These are phyloP conservation scores for Amorphotheca resinae DNA, from an alignment of 495 filamentous ascomycete genomes.

Conservation along the genomic window DNA sequence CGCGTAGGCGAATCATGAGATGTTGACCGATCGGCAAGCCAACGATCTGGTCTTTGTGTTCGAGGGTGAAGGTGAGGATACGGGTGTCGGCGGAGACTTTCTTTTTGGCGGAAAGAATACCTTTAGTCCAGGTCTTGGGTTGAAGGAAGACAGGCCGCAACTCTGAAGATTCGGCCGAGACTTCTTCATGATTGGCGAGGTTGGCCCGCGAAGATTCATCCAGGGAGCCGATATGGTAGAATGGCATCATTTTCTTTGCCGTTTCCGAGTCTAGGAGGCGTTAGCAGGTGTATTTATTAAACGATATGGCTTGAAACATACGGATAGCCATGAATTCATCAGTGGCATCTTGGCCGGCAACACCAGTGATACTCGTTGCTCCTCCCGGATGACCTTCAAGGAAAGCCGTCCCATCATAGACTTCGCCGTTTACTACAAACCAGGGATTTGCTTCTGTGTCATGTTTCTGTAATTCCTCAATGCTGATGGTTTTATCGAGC, in stretches of 20 bases:
- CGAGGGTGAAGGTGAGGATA: constrained; percentile 71
- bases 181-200: constrained; percentile 27
- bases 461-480: constrained; percentile 64
- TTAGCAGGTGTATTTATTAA: constrained; percentile 1
- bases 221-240: constrained; percentile 77
- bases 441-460: constrained; percentile 58
- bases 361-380: constrained; percentile 73
- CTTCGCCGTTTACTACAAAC: constrained; percentile 88
- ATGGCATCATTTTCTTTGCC: constrained; percentile 82
- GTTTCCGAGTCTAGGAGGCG: constrained; percentile 63
- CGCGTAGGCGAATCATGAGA: constrained; percentile 71
- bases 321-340: constrained; percentile 95
- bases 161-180: constrained; percentile 18
- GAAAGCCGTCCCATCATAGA: constrained; percentile 81
- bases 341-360: constrained; percentile 72
- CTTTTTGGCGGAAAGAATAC: constrained; percentile 50
- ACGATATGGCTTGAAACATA: constrained; percentile 30
- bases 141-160: constrained; percentile 53
- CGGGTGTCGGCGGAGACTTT: constrained; percentile 68
- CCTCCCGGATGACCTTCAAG: constrained; percentile 83
- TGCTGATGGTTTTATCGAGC: constrained; percentile 46
- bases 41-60: constrained; percentile 55
- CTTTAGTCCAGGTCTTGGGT: constrained; percentile 56
- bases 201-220: constrained; percentile 41
- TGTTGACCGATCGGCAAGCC: constrained; percentile 86